Percentiles rank a stretch among this genome's conserved stretches.
Conservation (phyloP, 1,284 basidiomycete genomes). For the Cryptococcus neoformans region DNA sequence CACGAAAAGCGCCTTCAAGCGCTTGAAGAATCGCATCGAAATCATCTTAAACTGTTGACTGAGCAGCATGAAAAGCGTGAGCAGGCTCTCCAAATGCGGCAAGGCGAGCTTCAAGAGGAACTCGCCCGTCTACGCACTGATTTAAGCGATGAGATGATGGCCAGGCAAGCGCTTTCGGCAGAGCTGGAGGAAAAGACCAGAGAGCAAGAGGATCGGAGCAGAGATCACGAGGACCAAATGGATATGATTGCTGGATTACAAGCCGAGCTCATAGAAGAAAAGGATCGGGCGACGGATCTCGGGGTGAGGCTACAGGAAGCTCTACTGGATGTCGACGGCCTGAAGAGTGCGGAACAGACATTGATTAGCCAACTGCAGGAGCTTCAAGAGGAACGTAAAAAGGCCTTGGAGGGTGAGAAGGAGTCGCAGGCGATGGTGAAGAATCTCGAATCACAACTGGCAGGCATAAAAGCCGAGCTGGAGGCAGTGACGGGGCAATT, state of each 20-base stretch:
- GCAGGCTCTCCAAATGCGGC: slow-evolving; percentile 63
- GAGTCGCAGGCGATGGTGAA: slow-evolving; percentile 68
- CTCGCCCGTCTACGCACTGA: slow-evolving; percentile 37
- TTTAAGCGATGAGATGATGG: slow-evolving; percentile 38
- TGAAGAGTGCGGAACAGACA: slow-evolving; percentile 55
- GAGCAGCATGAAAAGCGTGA: slow-evolving; percentile 61
- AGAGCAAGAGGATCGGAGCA: slow-evolving; percentile 31
- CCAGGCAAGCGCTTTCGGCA: slow-evolving; percentile 34
- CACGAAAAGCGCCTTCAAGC: slow-evolving; percentile 26
- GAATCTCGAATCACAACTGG: slow-evolving; percentile 69
- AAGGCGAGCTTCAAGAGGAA: slow-evolving; percentile 57
- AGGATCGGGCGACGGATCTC: slow-evolving; percentile 58
- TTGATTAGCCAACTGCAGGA: slow-evolving; percentile 57
- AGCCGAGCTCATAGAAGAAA: slow-evolving; percentile 54
- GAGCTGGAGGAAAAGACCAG: slow-evolving; percentile 33
- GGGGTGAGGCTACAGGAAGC: slow-evolving; percentile 57
- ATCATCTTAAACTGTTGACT: slow-evolving; percentile 61
- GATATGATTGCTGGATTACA: slow-evolving; percentile 33
- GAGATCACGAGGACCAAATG: slow-evolving; percentile 33
- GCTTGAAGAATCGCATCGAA: slow-evolving; percentile 47
- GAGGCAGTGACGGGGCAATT: slow-evolving; percentile 57
- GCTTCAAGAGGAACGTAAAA: slow-evolving; percentile 69
- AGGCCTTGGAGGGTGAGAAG: slow-evolving; percentile 65
- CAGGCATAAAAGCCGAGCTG: slow-evolving; percentile 42
- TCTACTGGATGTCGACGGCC: slow-evolving; percentile 60